Percentiles rank a stretch among this genome's conserved stretches.
Conservation (phyloP, 2,329 filamentous ascomycete species). For the Trichoderma sp. region DNA sequence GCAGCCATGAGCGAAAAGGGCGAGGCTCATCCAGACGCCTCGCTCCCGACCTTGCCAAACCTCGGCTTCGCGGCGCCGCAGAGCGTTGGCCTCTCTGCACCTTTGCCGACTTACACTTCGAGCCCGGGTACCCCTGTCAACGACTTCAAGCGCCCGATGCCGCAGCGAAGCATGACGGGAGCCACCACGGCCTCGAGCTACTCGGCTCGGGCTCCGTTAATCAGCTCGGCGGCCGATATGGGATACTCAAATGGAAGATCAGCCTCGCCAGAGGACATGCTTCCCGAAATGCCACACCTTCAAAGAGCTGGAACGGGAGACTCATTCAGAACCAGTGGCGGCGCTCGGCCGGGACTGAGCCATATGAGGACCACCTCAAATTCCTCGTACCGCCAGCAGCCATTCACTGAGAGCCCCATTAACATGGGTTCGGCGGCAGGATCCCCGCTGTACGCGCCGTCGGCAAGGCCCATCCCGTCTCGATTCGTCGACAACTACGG, state of each 20-base stretch:
- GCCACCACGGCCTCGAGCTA: slow-evolving; percentile 65
- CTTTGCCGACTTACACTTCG: slow-evolving; percentile 63
- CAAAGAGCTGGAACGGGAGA: slow-evolving; percentile 44
- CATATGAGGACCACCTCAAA: slow-evolving; percentile 31
- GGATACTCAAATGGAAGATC: slow-evolving; percentile 49
- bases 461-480: slow-evolving; percentile 39
- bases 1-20: slow-evolving; percentile 59
- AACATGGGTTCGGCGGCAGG: slow-evolving; percentile 37
- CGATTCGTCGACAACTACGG: slow-evolving; percentile 41
- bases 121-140: slow-evolving; percentile 51
- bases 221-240: slow-evolving; percentile 64
- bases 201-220: slow-evolving; percentile 65
- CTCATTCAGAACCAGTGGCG: slow-evolving; percentile 42
- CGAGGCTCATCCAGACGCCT: slow-evolving; percentile 61
- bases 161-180: slow-evolving; percentile 56
- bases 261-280: slow-evolving; percentile 43
- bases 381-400: slow-evolving; percentile 32
- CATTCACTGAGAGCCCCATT: slow-evolving; percentile 37
- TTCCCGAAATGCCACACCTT: slow-evolving; percentile 34
- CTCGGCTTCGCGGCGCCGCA: slow-evolving; percentile 34
- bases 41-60: slow-evolving; percentile 63
- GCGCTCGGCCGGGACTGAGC: slow-evolving; percentile 30
- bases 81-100: slow-evolving; percentile 53
- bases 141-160: slow-evolving; percentile 55
- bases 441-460: slow-evolving; percentile 40